Evolutionary conservation across 768 basidiomycete species (phyloP).

Genomic region (Tylopilus sp.): DNA sequence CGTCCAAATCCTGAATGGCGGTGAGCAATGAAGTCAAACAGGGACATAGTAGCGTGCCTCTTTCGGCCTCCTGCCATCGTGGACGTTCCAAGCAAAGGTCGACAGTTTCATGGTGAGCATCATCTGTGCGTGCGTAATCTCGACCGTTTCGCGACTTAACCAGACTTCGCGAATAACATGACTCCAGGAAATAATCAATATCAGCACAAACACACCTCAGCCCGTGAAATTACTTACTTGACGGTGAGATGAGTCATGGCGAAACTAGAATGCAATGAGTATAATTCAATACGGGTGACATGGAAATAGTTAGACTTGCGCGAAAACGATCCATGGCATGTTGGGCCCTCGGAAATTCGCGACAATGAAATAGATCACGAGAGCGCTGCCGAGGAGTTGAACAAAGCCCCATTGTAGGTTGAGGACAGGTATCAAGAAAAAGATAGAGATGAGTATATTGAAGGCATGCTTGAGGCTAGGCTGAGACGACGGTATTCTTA

Average conservation of each 20-base stretch:
- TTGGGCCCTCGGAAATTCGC: constrained; percentile 49
- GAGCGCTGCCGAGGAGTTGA: constrained; percentile 67
- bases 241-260: constrained; percentile 89
- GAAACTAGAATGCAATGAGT: constrained; percentile 44
- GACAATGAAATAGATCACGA: constrained; percentile 75
- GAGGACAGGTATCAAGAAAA: constrained; percentile 79
- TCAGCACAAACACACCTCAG: not conserved
- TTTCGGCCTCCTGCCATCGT: constrained; percentile 64
- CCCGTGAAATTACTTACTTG: constrained; percentile 55
- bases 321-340: constrained; percentile 95
- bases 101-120: constrained; percentile 96
- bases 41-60: not conserved
- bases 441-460: constrained; percentile 65
- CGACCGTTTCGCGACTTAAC: constrained; percentile 72
- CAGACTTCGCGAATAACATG: constrained; percentile 67
- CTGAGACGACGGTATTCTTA: constrained; percentile 66
- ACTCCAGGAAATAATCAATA: constrained; percentile 34
- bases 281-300: not conserved
- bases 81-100: constrained; percentile 97
- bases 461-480: constrained; percentile 77
- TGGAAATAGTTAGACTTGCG: constrained; percentile 38
- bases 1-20: constrained; percentile 70
- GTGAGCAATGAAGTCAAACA: not conserved
- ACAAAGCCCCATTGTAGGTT: constrained; percentile 67
- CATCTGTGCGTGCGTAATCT: constrained; percentile 94